These are phyloP conservation scores for Metarhizium brunneum DNA, from an alignment of 2,329 filamentous ascomycete species.

Conservation along the genomic window DNA sequence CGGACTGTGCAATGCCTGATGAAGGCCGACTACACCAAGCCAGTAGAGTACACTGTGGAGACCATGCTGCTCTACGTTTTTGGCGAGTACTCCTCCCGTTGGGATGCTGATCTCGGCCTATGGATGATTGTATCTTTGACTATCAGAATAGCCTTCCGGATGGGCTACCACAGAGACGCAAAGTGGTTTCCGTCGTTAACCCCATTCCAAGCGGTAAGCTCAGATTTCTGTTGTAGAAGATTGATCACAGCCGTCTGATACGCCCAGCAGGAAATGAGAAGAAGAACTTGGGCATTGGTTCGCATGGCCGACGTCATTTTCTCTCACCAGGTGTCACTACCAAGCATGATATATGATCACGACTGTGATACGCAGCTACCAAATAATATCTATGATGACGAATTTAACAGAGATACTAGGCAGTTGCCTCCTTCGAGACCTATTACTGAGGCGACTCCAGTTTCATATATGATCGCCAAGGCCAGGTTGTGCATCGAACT, in stretches of 20 bases:
- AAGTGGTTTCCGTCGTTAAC: slow-evolving; percentile 64
- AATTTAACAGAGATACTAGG: slow-evolving; percentile 62
- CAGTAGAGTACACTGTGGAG: slow-evolving; percentile 67
- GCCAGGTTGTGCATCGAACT: slow-evolving; percentile 58
- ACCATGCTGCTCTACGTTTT: slow-evolving; percentile 68
- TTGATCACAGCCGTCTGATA: not conserved
- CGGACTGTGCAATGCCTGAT: slow-evolving; percentile 72
- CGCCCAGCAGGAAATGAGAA: slow-evolving; percentile 53
- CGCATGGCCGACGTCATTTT: slow-evolving; percentile 68
- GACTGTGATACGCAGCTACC: slow-evolving; percentile 70
- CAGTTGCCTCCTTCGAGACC: slow-evolving; percentile 59
- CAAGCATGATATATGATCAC: slow-evolving; percentile 61
- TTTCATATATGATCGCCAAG: slow-evolving; percentile 72
- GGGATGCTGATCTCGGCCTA: slow-evolving; percentile 63
- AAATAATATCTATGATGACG: slow-evolving; percentile 72
- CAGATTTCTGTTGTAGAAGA: not conserved
- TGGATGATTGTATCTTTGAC: slow-evolving; percentile 48
- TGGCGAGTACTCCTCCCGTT: slow-evolving; percentile 63
- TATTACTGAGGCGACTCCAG: slow-evolving; percentile 61
- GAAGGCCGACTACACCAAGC: slow-evolving; percentile 67
- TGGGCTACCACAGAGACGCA: slow-evolving; percentile 72
- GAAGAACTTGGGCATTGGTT: slow-evolving; percentile 60
- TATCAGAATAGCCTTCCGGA: slow-evolving; percentile 52
- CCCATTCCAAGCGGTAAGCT: slow-evolving; percentile 58
- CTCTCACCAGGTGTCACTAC: slow-evolving; percentile 62